A percentile compares a stretch with the other conserved stretches of the same genome.
Evolutionary conservation across 2,329 filamentous ascomycete genomes (phyloP).

Genomic region (Neonectria punicea): DNA sequence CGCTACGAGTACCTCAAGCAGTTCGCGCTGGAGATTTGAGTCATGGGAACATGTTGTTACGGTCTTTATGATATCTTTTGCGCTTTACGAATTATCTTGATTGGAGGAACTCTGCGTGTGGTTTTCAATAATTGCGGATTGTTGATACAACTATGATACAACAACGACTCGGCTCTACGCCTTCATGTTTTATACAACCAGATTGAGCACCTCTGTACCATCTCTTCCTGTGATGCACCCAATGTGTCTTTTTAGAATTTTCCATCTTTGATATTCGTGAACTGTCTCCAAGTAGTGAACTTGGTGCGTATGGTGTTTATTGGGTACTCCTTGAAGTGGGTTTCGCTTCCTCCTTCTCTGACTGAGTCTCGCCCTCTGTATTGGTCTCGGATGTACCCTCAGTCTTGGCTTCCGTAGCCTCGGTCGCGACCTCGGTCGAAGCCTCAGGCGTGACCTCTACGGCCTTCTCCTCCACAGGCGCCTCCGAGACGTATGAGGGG

Average conservation of each 20-base stretch:
- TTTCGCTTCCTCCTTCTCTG: constrained; percentile 1
- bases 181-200: constrained; percentile 34
- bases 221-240: constrained; percentile 14
- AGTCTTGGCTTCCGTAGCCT: neutral
- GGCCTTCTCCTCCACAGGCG: constrained; percentile 17
- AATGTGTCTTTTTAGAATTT: constrained; percentile 6
- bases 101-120: constrained; percentile 20
- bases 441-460: constrained; percentile 16
- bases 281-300: constrained; percentile 1
- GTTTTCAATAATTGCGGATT: constrained; percentile 38
- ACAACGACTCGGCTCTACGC: constrained; percentile 38
- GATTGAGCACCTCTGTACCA: constrained; percentile 26
- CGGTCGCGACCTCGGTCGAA: constrained; percentile 14
- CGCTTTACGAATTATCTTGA: constrained; percentile 23
- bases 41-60: constrained; percentile 37
- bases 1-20: constrained; percentile 86
- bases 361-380: neutral
- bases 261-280: constrained; percentile 12
- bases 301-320: constrained; percentile 3
- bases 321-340: constrained; percentile 2
- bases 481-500: constrained; percentile 37
- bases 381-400: neutral
- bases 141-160: constrained; percentile 44
- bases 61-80: constrained; percentile 12
- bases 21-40: constrained; percentile 56